These are phyloP conservation scores for Clohesyomyces aquaticus DNA, from an alignment of 495 filamentous ascomycete species.

Conservation along the genomic window DNA sequence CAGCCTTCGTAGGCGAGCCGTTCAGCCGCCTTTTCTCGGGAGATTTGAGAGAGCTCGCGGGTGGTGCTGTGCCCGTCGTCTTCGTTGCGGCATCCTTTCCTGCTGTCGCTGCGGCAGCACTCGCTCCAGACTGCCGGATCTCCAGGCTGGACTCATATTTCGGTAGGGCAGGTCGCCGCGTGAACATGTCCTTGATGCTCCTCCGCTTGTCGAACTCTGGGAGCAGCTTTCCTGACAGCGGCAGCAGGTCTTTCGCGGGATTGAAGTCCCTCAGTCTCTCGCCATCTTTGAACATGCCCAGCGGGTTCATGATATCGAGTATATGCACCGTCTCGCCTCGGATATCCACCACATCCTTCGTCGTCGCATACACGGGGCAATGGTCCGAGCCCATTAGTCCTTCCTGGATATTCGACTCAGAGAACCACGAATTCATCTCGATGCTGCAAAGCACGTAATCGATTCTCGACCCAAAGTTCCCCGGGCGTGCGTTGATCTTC, in stretches of 20 bases:
- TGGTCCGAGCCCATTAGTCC: constrained; percentile 95
- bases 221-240: constrained; percentile 79
- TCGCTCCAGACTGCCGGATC: background rate
- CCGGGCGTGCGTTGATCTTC: constrained; percentile 82
- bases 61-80: background rate
- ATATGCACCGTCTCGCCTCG: constrained; percentile 59
- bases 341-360: constrained; percentile 64
- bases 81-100: too few species aligned
- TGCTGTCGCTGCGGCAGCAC: background rate
- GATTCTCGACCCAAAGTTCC: constrained; percentile 87
- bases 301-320: constrained; percentile 78
- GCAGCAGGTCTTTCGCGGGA: constrained; percentile 64
- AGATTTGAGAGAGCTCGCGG: constrained; percentile 18
- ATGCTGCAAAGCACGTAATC: constrained; percentile 89
- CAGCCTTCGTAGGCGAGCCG: constrained; percentile 5
- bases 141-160: background rate
- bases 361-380: constrained; percentile 85
- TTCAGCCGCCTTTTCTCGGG: constrained; percentile 26
- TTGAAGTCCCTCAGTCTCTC: constrained; percentile 65
- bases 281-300: constrained; percentile 73
- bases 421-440: constrained; percentile 82
- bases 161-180: constrained; percentile 53
- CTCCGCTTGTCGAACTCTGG: constrained; percentile 84
- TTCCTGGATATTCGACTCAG: constrained; percentile 90
- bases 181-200: constrained; percentile 93